Percentiles rank a stretch among this genome's conserved stretches.
Evolutionary conservation across 1,284 basidiomycete genomes (phyloP).

Genomic region (Kalmanozyma brasiliensis): DNA sequence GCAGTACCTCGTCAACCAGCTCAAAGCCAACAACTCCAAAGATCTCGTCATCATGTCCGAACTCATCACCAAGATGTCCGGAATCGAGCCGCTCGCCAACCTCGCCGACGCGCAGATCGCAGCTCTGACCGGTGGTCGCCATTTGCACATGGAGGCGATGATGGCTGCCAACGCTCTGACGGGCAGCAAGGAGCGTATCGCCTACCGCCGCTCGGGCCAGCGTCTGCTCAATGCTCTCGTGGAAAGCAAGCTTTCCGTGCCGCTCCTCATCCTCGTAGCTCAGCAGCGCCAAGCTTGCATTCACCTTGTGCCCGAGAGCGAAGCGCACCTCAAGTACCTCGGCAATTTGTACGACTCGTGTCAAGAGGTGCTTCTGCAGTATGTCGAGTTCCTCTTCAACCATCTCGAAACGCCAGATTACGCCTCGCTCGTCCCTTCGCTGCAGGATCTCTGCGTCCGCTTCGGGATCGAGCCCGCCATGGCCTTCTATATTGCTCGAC

Average conservation of each 20-base stretch:
- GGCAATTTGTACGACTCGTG: slow-evolving; percentile 65
- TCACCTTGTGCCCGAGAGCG: slow-evolving; percentile 57
- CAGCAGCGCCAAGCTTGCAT: slow-evolving; percentile 65
- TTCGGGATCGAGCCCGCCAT: slow-evolving; percentile 63
- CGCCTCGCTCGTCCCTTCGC: slow-evolving; percentile 51
- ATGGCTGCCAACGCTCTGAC: slow-evolving; percentile 67
- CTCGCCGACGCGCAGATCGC: slow-evolving; percentile 86
- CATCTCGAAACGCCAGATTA: slow-evolving; percentile 55
- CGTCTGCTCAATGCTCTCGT: slow-evolving; percentile 51
- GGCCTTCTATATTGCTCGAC: slow-evolving; percentile 63
- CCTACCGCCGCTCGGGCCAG: slow-evolving; percentile 51
- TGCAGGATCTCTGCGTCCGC: slow-evolving; percentile 48
- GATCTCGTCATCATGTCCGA: slow-evolving; percentile 92
- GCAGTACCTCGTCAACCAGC: slow-evolving; percentile 89
- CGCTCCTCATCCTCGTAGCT: slow-evolving; percentile 63
- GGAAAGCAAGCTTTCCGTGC: slow-evolving; percentile 54
- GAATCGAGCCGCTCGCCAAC: slow-evolving; percentile 75
- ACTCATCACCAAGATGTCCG: slow-evolving; percentile 93
- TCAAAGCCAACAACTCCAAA: slow-evolving; percentile 76
- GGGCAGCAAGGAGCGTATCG: slow-evolving; percentile 49
- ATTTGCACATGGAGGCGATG: slow-evolving; percentile 82
- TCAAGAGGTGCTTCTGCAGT: slow-evolving; percentile 64
- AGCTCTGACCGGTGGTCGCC: slow-evolving; percentile 88
- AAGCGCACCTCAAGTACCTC: slow-evolving; percentile 64
- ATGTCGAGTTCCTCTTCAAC: slow-evolving; percentile 63